A percentile compares a stretch with the other conserved stretches of the same genome.
These are phyloP conservation scores for Bipolaris zeicola DNA, from an alignment of 2,329 filamentous ascomycete genomes.

Conservation along the genomic window DNA sequence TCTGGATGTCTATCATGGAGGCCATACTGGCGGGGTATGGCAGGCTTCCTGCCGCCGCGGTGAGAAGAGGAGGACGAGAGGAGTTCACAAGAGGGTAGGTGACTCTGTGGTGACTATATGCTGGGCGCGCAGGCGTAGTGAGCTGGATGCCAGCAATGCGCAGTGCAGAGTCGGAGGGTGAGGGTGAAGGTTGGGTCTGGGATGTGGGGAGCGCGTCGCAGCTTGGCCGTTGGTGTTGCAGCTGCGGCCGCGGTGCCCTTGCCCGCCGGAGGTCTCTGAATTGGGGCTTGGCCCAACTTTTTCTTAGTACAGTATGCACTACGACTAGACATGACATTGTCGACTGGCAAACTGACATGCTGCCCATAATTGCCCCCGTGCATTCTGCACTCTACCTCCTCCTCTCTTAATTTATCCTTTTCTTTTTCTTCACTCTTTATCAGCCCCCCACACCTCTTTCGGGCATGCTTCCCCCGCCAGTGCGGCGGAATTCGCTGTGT, in stretches of 20 bases:
- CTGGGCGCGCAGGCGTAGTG: not conserved
- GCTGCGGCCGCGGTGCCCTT: constrained; percentile 17
- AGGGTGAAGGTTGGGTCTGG: constrained; percentile 12
- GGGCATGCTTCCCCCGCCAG: constrained; percentile 36
- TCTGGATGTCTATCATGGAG: constrained; percentile 85
- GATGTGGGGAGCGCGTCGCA: constrained; percentile 27
- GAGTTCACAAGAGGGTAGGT: no score
- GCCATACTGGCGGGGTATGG: constrained; percentile 66
- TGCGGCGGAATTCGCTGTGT: constrained; percentile 45
- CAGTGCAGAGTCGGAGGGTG: not conserved
- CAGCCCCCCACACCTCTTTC: constrained; percentile 1
- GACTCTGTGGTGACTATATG: not conserved
- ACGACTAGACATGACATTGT: constrained; percentile 24
- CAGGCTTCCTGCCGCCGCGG: constrained; percentile 24
- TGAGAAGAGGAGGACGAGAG: not conserved
- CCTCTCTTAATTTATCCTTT: not conserved
- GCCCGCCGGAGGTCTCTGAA: constrained; percentile 19
- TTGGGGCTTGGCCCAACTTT: constrained; percentile 30
- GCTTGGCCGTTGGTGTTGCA: constrained; percentile 23
- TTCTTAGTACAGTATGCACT: constrained; percentile 5
- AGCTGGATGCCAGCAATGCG: not conserved
- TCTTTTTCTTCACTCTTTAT: not conserved
- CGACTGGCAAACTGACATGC: not conserved
- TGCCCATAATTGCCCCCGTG: not conserved
- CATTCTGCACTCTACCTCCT: not conserved